phyloP scores from a whole-genome alignment of 2,329 filamentous ascomycete species.

The Curvularia verruculosa region DNA sequence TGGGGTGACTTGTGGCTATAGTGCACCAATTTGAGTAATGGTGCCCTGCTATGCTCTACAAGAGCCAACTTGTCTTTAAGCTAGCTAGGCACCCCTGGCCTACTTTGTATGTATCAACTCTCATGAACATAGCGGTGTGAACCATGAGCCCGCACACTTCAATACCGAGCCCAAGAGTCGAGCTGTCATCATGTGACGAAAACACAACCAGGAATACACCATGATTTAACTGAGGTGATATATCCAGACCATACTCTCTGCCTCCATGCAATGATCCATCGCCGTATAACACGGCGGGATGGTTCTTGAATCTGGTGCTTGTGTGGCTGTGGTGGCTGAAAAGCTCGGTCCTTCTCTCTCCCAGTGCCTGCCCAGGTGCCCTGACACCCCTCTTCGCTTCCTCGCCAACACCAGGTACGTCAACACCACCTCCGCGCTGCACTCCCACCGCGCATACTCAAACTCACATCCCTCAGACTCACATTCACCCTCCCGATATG shows the following conservation, averaged over 20 bases:
- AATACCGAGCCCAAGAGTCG: background rate
- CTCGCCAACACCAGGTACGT: constrained; percentile 45
- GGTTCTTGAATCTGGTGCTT: background rate
- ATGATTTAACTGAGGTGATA: background rate
- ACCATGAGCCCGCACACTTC: background rate
- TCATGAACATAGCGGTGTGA: constrained; percentile 1
- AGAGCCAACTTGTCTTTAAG: background rate
- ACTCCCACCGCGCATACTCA: constrained; percentile 30
- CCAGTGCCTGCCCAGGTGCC: constrained; percentile 25
- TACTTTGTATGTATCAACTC: background rate
- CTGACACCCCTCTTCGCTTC: constrained; percentile 35
- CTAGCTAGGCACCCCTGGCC: background rate
- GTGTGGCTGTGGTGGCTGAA: constrained; percentile 13
- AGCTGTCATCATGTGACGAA: background rate
- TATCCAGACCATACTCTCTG: too few species aligned
- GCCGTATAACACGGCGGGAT: background rate
- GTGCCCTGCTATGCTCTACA: background rate
- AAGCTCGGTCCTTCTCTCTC: constrained; percentile 21
- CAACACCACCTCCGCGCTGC: constrained; percentile 39
- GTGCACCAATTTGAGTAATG: background rate
- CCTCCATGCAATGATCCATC: background rate
- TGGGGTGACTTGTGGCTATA: background rate
- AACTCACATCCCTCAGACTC: constrained; percentile 34
- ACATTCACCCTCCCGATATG: constrained; percentile 61
- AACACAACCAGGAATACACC: background rate